phyloP scores from a whole-genome alignment of 2,329 filamentous ascomycete species.

The Colletotrichum camelliae region DNA sequence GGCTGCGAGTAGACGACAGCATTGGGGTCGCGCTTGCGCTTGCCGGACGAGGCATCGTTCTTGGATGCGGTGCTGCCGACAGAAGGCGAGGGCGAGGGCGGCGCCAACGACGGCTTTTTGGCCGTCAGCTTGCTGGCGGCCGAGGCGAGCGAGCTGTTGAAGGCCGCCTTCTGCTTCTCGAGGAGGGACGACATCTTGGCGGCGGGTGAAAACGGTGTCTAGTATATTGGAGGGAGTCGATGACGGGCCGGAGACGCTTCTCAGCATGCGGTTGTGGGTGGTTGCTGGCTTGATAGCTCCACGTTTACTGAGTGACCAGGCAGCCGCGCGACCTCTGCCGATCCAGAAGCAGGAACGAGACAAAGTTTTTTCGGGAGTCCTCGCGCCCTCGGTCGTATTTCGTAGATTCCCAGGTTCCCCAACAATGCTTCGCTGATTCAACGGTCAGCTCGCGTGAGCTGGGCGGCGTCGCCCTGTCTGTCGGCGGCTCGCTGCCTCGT shows the following conservation, averaged over 20 bases:
- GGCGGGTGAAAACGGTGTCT: slow-evolving; percentile 6
- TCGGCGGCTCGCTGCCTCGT: not conserved
- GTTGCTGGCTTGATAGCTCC: not conserved
- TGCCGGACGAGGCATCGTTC: slow-evolving; percentile 66
- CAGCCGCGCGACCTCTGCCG: not conserved
- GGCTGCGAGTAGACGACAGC: slow-evolving; percentile 77
- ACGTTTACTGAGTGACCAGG: not conserved
- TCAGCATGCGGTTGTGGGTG: not conserved
- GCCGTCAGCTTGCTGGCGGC: slow-evolving; percentile 67
- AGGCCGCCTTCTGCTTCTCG: slow-evolving; percentile 68
- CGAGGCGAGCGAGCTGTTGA: slow-evolving; percentile 65
- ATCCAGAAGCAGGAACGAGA: not conserved
- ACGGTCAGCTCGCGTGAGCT: not conserved
- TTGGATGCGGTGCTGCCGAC: slow-evolving; percentile 54
- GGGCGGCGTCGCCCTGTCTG: not conserved
- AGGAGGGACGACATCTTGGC: slow-evolving; percentile 63
- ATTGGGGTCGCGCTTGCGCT: slow-evolving; percentile 62
- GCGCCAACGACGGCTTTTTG: slow-evolving; percentile 55
- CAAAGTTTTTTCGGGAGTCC: not conserved
- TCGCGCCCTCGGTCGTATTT: not conserved
- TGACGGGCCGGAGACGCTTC: not conserved
- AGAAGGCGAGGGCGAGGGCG: slow-evolving; percentile 68
- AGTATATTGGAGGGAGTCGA: not conserved
- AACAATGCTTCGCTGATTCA: not conserved
- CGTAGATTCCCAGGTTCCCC: not conserved